These are phyloP conservation scores for Diaporthe batatas DNA, from an alignment of 2,329 filamentous ascomycete genomes.

Conservation along the genomic window DNA sequence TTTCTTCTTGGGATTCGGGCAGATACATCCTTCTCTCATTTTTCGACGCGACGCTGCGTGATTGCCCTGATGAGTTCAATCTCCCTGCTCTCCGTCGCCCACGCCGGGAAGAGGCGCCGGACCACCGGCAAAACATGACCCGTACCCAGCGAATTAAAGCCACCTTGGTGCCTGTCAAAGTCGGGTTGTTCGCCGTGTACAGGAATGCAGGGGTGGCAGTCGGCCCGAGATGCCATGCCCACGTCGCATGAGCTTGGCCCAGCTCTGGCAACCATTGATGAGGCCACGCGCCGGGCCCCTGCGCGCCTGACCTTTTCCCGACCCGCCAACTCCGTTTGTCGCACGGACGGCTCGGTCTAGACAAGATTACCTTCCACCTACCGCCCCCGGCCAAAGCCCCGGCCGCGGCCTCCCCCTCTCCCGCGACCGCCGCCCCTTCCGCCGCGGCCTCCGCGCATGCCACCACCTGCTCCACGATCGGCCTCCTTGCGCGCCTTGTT, in stretches of 20 bases:
- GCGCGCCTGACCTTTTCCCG: too few species aligned
- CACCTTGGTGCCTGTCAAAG: background rate
- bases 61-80: slow-evolving; percentile 19
- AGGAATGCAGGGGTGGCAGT: background rate
- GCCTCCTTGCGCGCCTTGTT: slow-evolving; percentile 98
- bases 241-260: background rate
- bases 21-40: slow-evolving; percentile 1
- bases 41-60: slow-evolving; percentile 24
- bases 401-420: slow-evolving; percentile 35
- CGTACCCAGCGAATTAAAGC: slow-evolving; percentile 28
- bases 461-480: slow-evolving; percentile 68
- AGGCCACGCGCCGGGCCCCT: background rate
- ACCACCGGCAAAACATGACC: background rate
- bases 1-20: slow-evolving; percentile 29
- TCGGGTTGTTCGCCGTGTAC: background rate
- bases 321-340: background rate
- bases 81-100: slow-evolving; percentile 28
- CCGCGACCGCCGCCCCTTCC: slow-evolving; percentile 36
- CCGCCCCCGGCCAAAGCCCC: slow-evolving; percentile 31
- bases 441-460: slow-evolving; percentile 46
- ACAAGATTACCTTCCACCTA: background rate
- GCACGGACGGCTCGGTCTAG: background rate
- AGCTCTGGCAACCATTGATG: background rate
- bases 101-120: slow-evolving; percentile 37
- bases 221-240: background rate